Conservation (phyloP, 306 rosid genomes). For the Rubus parviflorus region DNA sequence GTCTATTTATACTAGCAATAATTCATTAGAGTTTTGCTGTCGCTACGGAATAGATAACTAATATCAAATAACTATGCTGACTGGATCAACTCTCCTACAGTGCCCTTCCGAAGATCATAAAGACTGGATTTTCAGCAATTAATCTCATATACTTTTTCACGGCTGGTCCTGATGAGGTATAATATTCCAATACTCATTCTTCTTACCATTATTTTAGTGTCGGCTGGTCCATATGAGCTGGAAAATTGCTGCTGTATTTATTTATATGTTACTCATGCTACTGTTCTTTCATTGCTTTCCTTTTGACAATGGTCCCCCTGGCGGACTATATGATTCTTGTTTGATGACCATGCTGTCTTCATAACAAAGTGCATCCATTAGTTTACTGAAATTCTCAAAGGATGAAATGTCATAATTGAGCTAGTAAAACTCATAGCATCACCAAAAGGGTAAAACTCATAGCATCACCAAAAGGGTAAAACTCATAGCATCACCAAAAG, state of each 20-base stretch:
- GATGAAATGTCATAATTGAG: background rate
- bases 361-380: background rate
- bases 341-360: background rate
- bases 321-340: background rate
- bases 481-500: background rate
- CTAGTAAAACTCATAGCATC: background rate
- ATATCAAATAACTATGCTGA: constrained; percentile 20
- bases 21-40: background rate
- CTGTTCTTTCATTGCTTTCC: background rate
- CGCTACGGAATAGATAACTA: background rate
- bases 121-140: constrained; percentile 94
- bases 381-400: background rate
- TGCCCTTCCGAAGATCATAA: constrained; percentile 89
- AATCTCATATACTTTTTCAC: constrained; percentile 99
- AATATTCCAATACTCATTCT: background rate
- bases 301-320: background rate
- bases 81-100: constrained; percentile 47
- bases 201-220: background rate
- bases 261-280: background rate
- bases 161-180: constrained; percentile 99
- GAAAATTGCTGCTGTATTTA: background rate
- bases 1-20: constrained; percentile 4
- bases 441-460: background rate
- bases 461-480: background rate
- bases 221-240: no score